Base-by-base conservation (phyloP, 2,329 filamentous ascomycete species). In the Stachybotrys elegans region DNA sequence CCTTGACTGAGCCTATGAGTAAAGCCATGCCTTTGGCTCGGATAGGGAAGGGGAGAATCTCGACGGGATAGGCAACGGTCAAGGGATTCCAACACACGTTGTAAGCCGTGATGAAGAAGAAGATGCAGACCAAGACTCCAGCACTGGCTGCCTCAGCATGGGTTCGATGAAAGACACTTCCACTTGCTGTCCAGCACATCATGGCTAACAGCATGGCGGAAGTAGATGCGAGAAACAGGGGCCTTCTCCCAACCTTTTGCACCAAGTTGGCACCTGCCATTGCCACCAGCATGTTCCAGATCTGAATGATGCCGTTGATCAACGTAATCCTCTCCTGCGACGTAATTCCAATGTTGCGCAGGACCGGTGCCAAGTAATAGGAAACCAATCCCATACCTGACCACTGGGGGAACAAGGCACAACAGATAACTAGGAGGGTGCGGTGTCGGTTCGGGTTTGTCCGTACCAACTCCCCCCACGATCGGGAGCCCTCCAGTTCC, bases 361-460 rank as follows among this genome's bases (percentile, higher is more conserved):
- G 57, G 47, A 71, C 67, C 2, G 63, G 60, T 6, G 66, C 52
- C 1, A 70, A 58, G 36, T 69, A 69, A 48, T 69, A 70, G 0
- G 59, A 62, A 1, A 62, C 58, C 13, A 63, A 55, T 2, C 59
- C 62, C 17, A 45, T 50, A 0, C 61, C 61, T 0, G 50, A 51
- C 58, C 57, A 62, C 23, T 63, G 61, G 3, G 52, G 7, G 41
- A 62, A 62, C 1, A 62, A 48, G 0, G 58, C 59, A 4, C 63
- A 53, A 19, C 51, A 55, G 0, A 61, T 37, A 0, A 54, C 52
- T 2, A 66, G 56, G 21, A 64, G 59, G 0, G 57, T 46, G 16
- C 62, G 50, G 22, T 57, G 55, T 1, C 60, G 52, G 48, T 62
- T 62, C 0, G 54, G 54, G n/a, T 41, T 41, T 4, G 56, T 56